phyloP scores from a whole-genome alignment of 2,329 filamentous ascomycete genomes.

The Pseudogymnoascus sp. region DNA sequence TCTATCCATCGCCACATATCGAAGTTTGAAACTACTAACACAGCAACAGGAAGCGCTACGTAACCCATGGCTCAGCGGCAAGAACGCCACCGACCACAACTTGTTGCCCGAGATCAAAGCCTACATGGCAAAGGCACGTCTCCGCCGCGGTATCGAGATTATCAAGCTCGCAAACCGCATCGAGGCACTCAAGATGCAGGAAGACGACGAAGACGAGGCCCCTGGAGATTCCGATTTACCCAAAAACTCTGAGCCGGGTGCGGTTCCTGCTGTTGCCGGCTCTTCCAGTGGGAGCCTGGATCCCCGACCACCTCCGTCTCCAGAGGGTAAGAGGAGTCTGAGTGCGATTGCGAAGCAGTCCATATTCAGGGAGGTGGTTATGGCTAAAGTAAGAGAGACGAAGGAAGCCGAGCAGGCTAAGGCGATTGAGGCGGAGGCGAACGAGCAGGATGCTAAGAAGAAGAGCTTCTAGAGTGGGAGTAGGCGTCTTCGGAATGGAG shows the following conservation, averaged over 20 bases:
- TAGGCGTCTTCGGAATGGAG: not conserved
- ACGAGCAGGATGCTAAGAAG: slow-evolving; percentile 22
- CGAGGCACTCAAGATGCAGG: slow-evolving; percentile 86
- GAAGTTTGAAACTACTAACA: slow-evolving; percentile 15
- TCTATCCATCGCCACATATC: not conserved
- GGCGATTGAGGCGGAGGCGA: slow-evolving; percentile 49
- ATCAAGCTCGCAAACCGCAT: slow-evolving; percentile 96
- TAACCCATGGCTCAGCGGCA: slow-evolving; percentile 84
- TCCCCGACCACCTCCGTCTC: not conserved
- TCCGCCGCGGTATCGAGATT: slow-evolving; percentile 89
- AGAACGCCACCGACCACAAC: slow-evolving; percentile 92
- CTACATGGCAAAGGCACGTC: slow-evolving; percentile 84
- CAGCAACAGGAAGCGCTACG: slow-evolving; percentile 61
- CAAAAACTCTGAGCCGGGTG: slow-evolving; percentile 49
- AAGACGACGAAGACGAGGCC: slow-evolving; percentile 77
- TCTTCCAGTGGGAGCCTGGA: slow-evolving; percentile 15
- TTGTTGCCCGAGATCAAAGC: slow-evolving; percentile 94
- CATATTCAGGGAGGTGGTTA: slow-evolving; percentile 89
- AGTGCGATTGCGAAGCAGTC: slow-evolving; percentile 52
- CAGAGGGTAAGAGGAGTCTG: slow-evolving; percentile 36
- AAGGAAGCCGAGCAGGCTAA: slow-evolving; percentile 79
- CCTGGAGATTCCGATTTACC: slow-evolving; percentile 56
- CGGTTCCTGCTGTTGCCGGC: slow-evolving; percentile 35
- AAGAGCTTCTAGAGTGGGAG: not conserved
- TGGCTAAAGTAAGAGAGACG: slow-evolving; percentile 88